These are phyloP conservation scores for Sindora glabra DNA, from an alignment of 306 rosid species.

Conservation along the genomic window DNA sequence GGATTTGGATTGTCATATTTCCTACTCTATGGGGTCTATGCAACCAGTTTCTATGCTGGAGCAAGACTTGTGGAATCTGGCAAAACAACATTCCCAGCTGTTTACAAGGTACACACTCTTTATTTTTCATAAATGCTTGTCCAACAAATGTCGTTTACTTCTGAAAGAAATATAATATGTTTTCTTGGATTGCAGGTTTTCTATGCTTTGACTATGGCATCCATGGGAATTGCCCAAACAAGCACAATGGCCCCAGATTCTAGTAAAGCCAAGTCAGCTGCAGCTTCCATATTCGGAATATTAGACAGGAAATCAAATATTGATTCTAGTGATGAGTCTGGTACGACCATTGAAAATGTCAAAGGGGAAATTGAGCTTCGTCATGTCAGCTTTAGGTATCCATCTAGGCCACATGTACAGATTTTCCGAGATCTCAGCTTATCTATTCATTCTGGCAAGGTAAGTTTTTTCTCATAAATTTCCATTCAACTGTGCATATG, in stretches of 20 bases:
- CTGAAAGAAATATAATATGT: not conserved
- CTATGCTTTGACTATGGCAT: constrained; percentile 72
- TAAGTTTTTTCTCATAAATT: no score
- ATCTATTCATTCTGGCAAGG: constrained; percentile 63
- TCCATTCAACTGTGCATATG: no score
- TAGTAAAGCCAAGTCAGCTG: constrained; percentile 49
- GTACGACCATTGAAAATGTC: constrained; percentile 34
- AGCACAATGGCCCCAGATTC: constrained; percentile 57
- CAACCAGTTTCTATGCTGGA: constrained; percentile 63
- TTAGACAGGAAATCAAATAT: constrained; percentile 50
- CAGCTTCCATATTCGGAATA: constrained; percentile 56
- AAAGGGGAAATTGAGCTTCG: constrained; percentile 57
- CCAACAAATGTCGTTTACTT: not conserved
- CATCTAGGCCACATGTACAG: constrained; percentile 62
- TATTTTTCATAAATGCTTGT: no score
- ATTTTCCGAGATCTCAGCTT: constrained; percentile 55
- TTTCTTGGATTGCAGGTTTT: constrained; percentile 40
- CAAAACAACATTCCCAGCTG: constrained; percentile 40
- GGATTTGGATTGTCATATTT: constrained; percentile 58
- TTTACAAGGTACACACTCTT: constrained; percentile 37
- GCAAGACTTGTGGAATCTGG: constrained; percentile 43
- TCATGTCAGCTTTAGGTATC: constrained; percentile 61
- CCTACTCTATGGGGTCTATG: constrained; percentile 46
- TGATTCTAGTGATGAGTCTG: constrained; percentile 54
- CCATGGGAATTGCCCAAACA: constrained; percentile 54